phyloP scores from a whole-genome alignment of 768 basidiomycete genomes.

The Termitomyces sp. region DNA sequence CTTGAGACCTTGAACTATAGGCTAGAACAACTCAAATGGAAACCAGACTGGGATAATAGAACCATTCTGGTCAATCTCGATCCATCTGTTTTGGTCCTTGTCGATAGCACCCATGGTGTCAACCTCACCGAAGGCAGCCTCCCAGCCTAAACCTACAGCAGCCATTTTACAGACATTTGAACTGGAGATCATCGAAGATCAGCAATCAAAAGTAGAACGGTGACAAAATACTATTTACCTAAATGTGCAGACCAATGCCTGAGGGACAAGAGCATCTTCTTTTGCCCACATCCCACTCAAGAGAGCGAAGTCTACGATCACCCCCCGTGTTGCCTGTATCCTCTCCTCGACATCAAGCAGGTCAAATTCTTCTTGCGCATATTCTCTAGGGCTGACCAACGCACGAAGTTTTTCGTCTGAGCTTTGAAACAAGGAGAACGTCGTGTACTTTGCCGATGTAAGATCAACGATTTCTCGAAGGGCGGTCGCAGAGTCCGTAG shows the following conservation, averaged over 20 bases:
- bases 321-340: slow-evolving; percentile 50
- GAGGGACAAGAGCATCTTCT: slow-evolving; percentile 38
- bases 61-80: slow-evolving; percentile 62
- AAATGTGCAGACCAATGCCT: slow-evolving; percentile 53
- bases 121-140: slow-evolving; percentile 52
- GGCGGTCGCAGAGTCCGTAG: slow-evolving; percentile 52
- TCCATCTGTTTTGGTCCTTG: slow-evolving; percentile 44
- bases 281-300: slow-evolving; percentile 57
- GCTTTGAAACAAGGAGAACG: slow-evolving; percentile 44
- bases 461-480: slow-evolving; percentile 35
- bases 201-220: slow-evolving; percentile 2
- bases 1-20: no score
- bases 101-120: slow-evolving; percentile 43
- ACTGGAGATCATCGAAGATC: slow-evolving; percentile 25
- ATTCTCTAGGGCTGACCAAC: slow-evolving; percentile 47
- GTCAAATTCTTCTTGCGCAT: slow-evolving; percentile 50
- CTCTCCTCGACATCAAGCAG: slow-evolving; percentile 33
- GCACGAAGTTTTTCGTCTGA: slow-evolving; percentile 34
- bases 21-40: slow-evolving; percentile 49
- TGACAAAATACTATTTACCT: slow-evolving; percentile 32
- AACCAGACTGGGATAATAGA: slow-evolving; percentile 52
- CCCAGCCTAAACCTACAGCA: slow-evolving; percentile 62
- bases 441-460: slow-evolving; percentile 27
- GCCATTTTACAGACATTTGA: slow-evolving; percentile 57
- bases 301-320: slow-evolving; percentile 66